Base-by-base conservation (phyloP, 371 early-diverging fungal genomes). In the Mortierella polycephala region DNA sequence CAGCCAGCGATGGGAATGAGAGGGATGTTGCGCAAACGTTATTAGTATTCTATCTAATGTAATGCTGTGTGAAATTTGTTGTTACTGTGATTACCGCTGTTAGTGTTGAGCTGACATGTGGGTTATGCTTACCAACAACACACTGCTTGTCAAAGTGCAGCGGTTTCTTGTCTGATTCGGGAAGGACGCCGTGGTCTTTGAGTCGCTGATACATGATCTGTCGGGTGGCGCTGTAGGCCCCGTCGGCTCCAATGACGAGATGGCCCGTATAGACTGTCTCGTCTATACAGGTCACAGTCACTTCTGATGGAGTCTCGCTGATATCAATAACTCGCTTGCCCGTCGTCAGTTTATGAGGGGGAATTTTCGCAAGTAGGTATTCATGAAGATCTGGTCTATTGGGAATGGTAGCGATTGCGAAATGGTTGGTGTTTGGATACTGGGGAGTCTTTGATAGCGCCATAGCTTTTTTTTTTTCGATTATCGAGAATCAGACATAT, bases 81-180 rank as follows among this genome's bases (percentile, higher is more conserved):
- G 16, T 20, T 51, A 16, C 1, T 46, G 1, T 16, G n/a, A n/a
- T n/a, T n/a, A n/a, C n/a, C n/a, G 16, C 47, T 47, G 16, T 47
- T n/a, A 47, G 16, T 47, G 16, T 46, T 46, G 16, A 10, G 16
- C 47, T 47, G 5, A n/a, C 10, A n/a, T 20, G 20, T 51, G 14
- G 5, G 16, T 51, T 20, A 46, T 8, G 56, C 71, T 45, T 64
- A 77, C 77, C 77, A 7, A 77, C 77, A 23, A 77, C 77, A 18
- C 72, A 71, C n/a, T 77, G 77, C 58, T 77, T 77, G 62, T 77
- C 77, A 58, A 64, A 71, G 46, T 71, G 64, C 53, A 71, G 40
- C 7, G 67, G 77, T 45, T 49, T 55, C 58, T 60, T 71, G 58
- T 77, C 77, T 8, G 69, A 56, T 51, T 77, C 71, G 1, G 77